phyloP scores from a whole-genome alignment of 208 protist species.

The Lotmaria passim region DNA sequence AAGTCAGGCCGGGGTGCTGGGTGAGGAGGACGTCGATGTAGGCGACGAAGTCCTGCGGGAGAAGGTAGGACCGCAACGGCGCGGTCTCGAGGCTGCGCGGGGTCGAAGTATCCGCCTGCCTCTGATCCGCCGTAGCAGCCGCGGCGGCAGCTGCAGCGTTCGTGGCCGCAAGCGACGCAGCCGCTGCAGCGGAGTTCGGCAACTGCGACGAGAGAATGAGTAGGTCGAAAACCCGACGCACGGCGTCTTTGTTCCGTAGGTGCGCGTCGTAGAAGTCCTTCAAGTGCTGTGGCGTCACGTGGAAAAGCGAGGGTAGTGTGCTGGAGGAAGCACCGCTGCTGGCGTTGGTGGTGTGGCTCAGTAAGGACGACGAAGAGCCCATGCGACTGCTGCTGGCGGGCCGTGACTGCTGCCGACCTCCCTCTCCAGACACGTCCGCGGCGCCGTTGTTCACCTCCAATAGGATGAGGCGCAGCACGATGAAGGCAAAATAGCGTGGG shows the following conservation, averaged over 20 bases:
- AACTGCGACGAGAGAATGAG: constrained; percentile 67
- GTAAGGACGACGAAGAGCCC: constrained; percentile 34
- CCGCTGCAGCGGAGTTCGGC: constrained; percentile 21
- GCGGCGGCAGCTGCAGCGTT: constrained; percentile 11
- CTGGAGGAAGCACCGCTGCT: constrained; percentile 14
- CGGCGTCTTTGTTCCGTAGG: constrained; percentile 67
- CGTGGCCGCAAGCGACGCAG: constrained; percentile 19
- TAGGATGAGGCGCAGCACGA: constrained; percentile 69
- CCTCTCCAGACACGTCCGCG: background rate
- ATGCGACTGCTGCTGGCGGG: constrained; percentile 21
- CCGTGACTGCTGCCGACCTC: constrained; percentile 8
- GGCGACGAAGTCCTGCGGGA: constrained; percentile 75
- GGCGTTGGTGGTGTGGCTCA: constrained; percentile 25
- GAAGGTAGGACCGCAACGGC: constrained; percentile 51
- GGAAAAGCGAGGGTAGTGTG: constrained; percentile 22
- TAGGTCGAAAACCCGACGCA: constrained; percentile 82
- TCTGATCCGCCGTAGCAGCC: constrained; percentile 1
- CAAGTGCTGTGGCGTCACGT: constrained; percentile 65
- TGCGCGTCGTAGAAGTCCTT: constrained; percentile 81
- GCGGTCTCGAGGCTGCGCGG: constrained; percentile 4
- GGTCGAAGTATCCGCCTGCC: constrained; percentile 1
- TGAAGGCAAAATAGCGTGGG: constrained; percentile 82
- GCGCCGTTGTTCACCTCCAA: constrained; percentile 30
- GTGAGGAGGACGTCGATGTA: constrained; percentile 84
- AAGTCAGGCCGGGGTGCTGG: constrained; percentile 93